A percentile compares a stretch with the other conserved stretches of the same genome.
Evolutionary conservation across 2,329 filamentous ascomycete species (phyloP).

Genomic region (Colletotrichum aenigma): DNA sequence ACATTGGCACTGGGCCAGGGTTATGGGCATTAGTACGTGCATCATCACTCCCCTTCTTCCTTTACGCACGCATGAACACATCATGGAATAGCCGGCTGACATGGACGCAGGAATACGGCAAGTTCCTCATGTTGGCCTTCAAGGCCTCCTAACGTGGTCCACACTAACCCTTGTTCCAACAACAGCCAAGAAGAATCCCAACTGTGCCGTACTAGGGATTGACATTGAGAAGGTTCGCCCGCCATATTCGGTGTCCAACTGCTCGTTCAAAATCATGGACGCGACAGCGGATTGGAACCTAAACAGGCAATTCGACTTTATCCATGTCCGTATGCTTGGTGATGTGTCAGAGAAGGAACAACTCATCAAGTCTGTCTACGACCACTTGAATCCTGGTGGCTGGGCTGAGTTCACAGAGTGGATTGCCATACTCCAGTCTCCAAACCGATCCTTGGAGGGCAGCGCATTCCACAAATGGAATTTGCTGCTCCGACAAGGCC

Average conservation of each 20-base stretch:
- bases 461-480: constrained; percentile 35
- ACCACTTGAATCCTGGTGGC: constrained; percentile 28
- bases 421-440: constrained; percentile 32
- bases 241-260: constrained; percentile 28
- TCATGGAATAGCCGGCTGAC: constrained; percentile 8
- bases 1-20: constrained; percentile 32
- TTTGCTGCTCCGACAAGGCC: constrained; percentile 28
- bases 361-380: constrained; percentile 31
- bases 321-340: constrained; percentile 35
- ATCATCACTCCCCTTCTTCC: neutral
- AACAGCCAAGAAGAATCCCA: constrained; percentile 28
- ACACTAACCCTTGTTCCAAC: neutral
- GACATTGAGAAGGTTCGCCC: constrained; percentile 33
- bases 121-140: neutral
- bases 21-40: constrained; percentile 31
- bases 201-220: constrained; percentile 30
- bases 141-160: neutral
- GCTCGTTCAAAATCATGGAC: constrained; percentile 31
- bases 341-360: constrained; percentile 28
- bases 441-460: constrained; percentile 34
- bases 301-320: constrained; percentile 30
- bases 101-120: constrained; percentile 25
- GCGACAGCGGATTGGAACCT: constrained; percentile 29
- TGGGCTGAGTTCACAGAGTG: constrained; percentile 37
- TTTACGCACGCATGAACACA: neutral